Evolutionary conservation across 805 yeast species (phyloP).

Genomic region (Blastobotrys attinorum): DNA sequence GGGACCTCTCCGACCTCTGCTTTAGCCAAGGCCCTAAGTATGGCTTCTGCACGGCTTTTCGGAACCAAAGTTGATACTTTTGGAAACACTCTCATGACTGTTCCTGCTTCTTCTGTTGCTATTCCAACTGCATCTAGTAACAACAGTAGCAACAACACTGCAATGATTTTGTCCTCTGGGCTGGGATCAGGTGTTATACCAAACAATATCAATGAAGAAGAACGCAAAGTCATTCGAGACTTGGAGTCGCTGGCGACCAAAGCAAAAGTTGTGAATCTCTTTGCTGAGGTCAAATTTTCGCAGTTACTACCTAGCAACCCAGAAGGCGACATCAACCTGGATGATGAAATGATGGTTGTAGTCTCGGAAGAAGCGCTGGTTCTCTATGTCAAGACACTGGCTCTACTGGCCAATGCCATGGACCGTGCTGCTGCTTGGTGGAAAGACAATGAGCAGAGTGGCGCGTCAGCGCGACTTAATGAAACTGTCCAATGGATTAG

Average conservation of each 20-base stretch:
- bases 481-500: conserved; percentile 84
- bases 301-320: conserved; percentile 67
- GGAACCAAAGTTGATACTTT: conserved; percentile 33
- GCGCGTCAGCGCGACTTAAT: conserved; percentile 27
- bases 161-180: neutral
- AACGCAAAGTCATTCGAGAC: conserved; percentile 25
- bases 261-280: conserved; percentile 79
- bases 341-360: conserved; percentile 30
- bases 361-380: conserved; percentile 82
- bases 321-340: conserved; percentile 20
- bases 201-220: conserved; percentile 21
- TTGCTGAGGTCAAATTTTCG: conserved; percentile 84
- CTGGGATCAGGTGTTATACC: neutral
- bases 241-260: conserved; percentile 78
- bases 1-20: conserved; percentile 70
- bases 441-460: conserved; percentile 38
- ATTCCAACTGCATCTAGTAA: neutral
- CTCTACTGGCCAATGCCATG: conserved; percentile 82
- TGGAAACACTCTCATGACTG: neutral
- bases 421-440: conserved; percentile 85
- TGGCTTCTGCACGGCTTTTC: conserved; percentile 82
- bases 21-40: conserved; percentile 73
- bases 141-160: neutral
- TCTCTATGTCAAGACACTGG: conserved; percentile 74
- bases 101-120: neutral